Conservation (phyloP, 2,329 filamentous ascomycete species). For the Xylaria digitata region DNA sequence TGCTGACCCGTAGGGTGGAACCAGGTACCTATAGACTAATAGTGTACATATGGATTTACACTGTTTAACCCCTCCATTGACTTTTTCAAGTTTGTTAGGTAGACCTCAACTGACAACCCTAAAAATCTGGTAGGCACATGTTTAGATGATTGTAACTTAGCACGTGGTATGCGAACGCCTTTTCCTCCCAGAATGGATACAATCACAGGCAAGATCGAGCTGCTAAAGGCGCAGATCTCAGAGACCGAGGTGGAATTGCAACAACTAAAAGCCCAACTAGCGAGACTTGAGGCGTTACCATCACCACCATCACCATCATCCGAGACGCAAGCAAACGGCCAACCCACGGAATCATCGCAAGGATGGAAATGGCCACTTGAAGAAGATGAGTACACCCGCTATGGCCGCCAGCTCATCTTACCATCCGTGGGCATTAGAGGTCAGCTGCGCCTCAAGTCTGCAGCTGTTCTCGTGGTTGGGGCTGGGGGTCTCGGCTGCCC, state of each 20-base stretch:
- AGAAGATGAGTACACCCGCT: slow-evolving; percentile 82
- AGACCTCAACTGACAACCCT: not conserved
- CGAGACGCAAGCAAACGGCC: slow-evolving; percentile 7
- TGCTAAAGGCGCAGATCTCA: slow-evolving; percentile 60
- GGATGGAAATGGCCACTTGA: slow-evolving; percentile 74
- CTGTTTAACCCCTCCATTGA: not conserved
- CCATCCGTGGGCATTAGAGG: slow-evolving; percentile 82
- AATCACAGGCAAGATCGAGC: slow-evolving; percentile 47
- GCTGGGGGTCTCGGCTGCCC: slow-evolving; percentile 92
- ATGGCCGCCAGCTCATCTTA: slow-evolving; percentile 91
- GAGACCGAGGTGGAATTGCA: slow-evolving; percentile 61
- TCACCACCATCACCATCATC: slow-evolving; percentile 16
- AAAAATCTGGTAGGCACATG: not conserved
- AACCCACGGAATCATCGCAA: not conserved
- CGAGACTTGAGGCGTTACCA: slow-evolving; percentile 52
- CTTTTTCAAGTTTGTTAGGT: not conserved
- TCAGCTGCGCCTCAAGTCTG: slow-evolving; percentile 76
- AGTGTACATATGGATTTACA: too few relatives aligned
- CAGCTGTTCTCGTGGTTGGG: slow-evolving; percentile 83
- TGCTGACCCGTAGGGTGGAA: too few relatives aligned
- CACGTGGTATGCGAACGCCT: not conserved
- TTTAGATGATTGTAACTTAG: not conserved
- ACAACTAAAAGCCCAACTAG: slow-evolving; percentile 59
- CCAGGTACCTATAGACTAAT: too few relatives aligned
- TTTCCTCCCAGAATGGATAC: slow-evolving; percentile 48